A percentile compares a stretch with the other conserved stretches of the same genome.
These are phyloP conservation scores for Taphrina populina DNA, from an alignment of 1,139 yeast genomes.

Conservation along the genomic window DNA sequence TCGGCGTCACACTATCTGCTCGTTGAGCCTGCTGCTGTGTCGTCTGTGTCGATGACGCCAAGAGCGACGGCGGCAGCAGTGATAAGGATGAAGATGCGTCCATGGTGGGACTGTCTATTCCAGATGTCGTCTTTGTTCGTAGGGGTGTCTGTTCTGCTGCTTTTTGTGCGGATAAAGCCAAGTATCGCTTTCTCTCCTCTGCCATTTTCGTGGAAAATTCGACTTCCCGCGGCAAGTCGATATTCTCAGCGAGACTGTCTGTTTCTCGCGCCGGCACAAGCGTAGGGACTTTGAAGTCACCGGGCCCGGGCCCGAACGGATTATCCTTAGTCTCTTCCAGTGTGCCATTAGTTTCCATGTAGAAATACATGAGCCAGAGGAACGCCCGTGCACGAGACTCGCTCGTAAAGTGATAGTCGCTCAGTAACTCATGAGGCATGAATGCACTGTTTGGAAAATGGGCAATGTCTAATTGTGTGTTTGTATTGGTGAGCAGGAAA, in stretches of 20 bases:
- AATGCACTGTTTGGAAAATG: conserved; percentile 52
- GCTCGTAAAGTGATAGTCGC: conserved; percentile 55
- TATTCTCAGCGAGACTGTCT: conserved; percentile 53
- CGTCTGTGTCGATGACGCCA: not conserved
- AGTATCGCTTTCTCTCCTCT: conserved; percentile 22
- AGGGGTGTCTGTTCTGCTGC: conserved; percentile 3
- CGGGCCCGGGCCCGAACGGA: conserved; percentile 59
- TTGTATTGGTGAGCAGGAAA: conserved; percentile 66
- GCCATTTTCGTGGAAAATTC: conserved; percentile 24
- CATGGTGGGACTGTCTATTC: not conserved
- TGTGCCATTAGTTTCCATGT: conserved; percentile 67
- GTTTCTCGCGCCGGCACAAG: conserved; percentile 50
- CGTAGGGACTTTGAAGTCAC: conserved; percentile 50
- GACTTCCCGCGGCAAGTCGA: conserved; percentile 66
- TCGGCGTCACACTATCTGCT: conserved; percentile 8
- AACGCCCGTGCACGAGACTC: conserved; percentile 67
- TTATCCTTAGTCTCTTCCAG: conserved; percentile 56
- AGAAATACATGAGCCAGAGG: conserved; percentile 79
- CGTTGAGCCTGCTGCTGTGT: not conserved
- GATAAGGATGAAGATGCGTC: too few relatives aligned
- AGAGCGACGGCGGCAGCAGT: not conserved
- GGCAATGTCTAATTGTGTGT: conserved; percentile 51
- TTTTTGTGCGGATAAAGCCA: conserved; percentile 18
- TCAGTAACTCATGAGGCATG: conserved; percentile 20
- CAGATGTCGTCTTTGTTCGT: conserved; percentile 1